phyloP scores from a whole-genome alignment of 1,284 basidiomycete genomes.

The Malassezia arunalokei region DNA sequence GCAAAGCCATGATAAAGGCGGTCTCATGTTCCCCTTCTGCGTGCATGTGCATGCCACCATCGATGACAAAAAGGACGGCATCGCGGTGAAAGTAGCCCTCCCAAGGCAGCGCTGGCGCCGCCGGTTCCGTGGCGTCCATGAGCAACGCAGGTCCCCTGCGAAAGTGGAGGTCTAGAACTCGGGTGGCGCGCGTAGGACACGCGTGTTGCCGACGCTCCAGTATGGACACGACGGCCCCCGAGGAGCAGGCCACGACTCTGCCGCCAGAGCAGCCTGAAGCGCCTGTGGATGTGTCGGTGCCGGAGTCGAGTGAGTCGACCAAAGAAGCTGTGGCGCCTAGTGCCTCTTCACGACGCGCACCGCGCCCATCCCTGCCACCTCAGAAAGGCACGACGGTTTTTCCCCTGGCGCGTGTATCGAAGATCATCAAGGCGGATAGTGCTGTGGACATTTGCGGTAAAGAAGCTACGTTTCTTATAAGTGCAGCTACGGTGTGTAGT shows the following conservation, averaged over 20 bases:
- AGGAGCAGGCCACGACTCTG: no score
- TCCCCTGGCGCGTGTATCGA: constrained; percentile 25
- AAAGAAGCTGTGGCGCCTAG: background rate
- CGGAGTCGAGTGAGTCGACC: no score
- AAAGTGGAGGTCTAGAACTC: no score
- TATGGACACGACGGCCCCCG: no score
- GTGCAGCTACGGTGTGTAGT: constrained; percentile 21
- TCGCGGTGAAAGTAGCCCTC: constrained; percentile 22
- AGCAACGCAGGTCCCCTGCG: background rate
- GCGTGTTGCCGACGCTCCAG: no score
- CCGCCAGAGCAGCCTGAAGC: no score
- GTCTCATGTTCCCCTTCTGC: constrained; percentile 26
- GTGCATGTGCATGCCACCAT: constrained; percentile 72
- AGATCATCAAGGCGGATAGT: constrained; percentile 37
- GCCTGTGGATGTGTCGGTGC: no score
- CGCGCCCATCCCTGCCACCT: constrained; percentile 2
- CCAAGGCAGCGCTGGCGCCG: constrained; percentile 11
- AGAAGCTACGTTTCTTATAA: constrained; percentile 35
- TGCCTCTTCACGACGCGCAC: background rate
- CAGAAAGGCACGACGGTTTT: constrained; percentile 23
- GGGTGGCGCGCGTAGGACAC: no score
- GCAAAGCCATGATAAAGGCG: constrained; percentile 55
- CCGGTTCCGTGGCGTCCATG: background rate
- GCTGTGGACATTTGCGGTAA: constrained; percentile 37
- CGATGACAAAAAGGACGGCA: constrained; percentile 66